Evolutionary conservation across 495 filamentous ascomycete species (phyloP), one percentile per base, ranked within the genome.

Genomic region (Friedmanniomyces simplex): DNA sequence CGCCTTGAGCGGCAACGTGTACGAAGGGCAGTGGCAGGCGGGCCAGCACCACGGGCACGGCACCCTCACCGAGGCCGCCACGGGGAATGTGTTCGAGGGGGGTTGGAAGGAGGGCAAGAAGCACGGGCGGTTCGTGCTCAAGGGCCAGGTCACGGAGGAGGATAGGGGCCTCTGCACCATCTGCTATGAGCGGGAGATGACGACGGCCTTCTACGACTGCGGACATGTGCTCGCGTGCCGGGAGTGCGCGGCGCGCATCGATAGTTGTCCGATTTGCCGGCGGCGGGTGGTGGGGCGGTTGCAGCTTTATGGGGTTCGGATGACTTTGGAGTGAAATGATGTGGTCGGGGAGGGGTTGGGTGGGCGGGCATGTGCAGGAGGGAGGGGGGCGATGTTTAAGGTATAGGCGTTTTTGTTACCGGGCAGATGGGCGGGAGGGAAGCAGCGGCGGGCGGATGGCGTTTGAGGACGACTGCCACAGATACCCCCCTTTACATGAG

Each of bases 211-310:
- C 66, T 80, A 77, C 52, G 80, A 83, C 61, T 86, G 83, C 59
- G 83, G 83, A 0, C 83, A 86, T 49, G 77, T 86, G 42, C 78
- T 78, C 50, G 79, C 82, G 1, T 86, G 83, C 57, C 70, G 82
- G 56, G 74, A 73, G 21, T 86, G 83, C 60, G 82, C 83, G 30
- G 75, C 74, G 48, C 75, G 77, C 63, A 74, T 86, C n/a, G 80
- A 82, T 32, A 69, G 73, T 42, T 86, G 83, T 63, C 82, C 83
- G 46, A 78, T 85, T 51, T 86, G 83, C 61, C 75, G 82, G 58
- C 79, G 77, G 72, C 73, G 68, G 54, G 79, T 86, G 45, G 66
- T 76, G 61, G 77, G 66, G 48, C 77, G 81, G 37, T 76, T 84
- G 55, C 82, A 79, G 71, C 74, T 85, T 49, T 84, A 52, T 45